Evolutionary conservation across 2,329 filamentous ascomycete genomes (phyloP), one percentile per base, ranked within the genome.

Genomic region (Cladosporium halotolerans): DNA sequence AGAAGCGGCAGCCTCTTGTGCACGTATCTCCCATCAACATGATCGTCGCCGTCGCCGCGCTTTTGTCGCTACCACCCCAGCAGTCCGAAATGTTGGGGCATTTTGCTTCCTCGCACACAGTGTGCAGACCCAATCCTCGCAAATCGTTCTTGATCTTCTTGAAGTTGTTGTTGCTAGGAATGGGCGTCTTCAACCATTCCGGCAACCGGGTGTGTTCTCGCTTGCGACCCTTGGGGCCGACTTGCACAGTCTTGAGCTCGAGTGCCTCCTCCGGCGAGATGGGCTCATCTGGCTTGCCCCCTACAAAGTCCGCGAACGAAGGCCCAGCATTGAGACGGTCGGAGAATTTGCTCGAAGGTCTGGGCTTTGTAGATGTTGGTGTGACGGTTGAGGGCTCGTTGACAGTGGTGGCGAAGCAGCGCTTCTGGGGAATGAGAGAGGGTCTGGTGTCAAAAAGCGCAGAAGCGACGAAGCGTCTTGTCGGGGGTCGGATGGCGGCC

Each of bases 11-110:
- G 14, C 92, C 93, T 56, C 93, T 82, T 14, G 93, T 99, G 73
- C 93, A 99, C 8, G 92, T 97, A 71, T 99, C 93, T 59, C 93
- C 93, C 91, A 97, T 97, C 45, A 99, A 76, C 93, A 99, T 99
- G 72, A 99, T 97, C 9, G 93, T 99, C 2, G 93, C 93, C 32
- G 93, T 99, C 4, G 93, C 93, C 23, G 89, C 86, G 60, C 83
- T 85, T 76, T 96, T 96, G 70, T 86, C 83, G 67, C 79, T 83
- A 33, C 93, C 93, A 57, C 93, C 93, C 93, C 93, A 99, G 76
- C 93, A 99, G 70, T 97, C 92, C 58, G 87, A 90, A 57, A 99
- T 96, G 72, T 99, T 99, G 57, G 93, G 93, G 72, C 93, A 99
- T 60, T 90, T 83, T 1, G 93, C 93, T 75, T 99, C 93, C 74